Conservation (phyloP, 192 early-diverging fungal genomes). For the Coemansia sp. region DNA sequence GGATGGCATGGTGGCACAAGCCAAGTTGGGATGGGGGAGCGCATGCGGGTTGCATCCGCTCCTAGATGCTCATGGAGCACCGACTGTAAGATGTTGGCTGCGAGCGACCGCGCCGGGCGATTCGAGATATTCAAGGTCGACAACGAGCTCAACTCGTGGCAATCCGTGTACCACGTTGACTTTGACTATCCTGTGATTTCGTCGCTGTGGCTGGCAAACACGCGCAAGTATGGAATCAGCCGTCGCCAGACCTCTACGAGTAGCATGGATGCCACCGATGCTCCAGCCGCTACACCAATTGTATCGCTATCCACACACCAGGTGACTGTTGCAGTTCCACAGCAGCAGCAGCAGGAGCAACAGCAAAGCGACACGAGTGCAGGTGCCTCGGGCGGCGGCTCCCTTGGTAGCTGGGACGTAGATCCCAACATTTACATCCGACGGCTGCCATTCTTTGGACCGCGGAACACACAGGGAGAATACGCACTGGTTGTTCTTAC, state of each 20-base stretch:
- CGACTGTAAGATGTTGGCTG: slow-evolving; percentile 45
- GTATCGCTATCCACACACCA: slow-evolving; percentile 20
- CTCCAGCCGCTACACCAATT: neutral
- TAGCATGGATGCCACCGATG: neutral
- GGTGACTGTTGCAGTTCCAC: slow-evolving; percentile 2
- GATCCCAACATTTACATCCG: slow-evolving; percentile 36
- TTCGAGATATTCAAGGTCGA: slow-evolving; percentile 48
- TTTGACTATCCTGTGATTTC: slow-evolving; percentile 50
- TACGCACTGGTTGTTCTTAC: slow-evolving; percentile 50
- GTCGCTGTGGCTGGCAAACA: slow-evolving; percentile 44
- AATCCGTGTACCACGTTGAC: slow-evolving; percentile 40
- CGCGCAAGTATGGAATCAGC: slow-evolving; percentile 53
- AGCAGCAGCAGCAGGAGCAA: slow-evolving; percentile 1
- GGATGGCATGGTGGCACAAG: slow-evolving; percentile 49
- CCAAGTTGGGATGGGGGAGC: slow-evolving; percentile 34
- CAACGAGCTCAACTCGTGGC: slow-evolving; percentile 47
- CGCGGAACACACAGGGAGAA: slow-evolving; percentile 52
- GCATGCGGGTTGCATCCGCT: slow-evolving; percentile 49
- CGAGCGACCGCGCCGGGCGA: slow-evolving; percentile 41
- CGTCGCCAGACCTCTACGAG: slow-evolving; percentile 12
- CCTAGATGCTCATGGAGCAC: slow-evolving; percentile 49
- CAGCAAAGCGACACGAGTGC: neutral
- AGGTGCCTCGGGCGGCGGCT: neutral
- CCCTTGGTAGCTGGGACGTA: slow-evolving; percentile 27
- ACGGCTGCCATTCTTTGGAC: slow-evolving; percentile 53